Evolutionary conservation across 1,284 basidiomycete species (phyloP).

Genomic region (Meira miltonrushii): DNA sequence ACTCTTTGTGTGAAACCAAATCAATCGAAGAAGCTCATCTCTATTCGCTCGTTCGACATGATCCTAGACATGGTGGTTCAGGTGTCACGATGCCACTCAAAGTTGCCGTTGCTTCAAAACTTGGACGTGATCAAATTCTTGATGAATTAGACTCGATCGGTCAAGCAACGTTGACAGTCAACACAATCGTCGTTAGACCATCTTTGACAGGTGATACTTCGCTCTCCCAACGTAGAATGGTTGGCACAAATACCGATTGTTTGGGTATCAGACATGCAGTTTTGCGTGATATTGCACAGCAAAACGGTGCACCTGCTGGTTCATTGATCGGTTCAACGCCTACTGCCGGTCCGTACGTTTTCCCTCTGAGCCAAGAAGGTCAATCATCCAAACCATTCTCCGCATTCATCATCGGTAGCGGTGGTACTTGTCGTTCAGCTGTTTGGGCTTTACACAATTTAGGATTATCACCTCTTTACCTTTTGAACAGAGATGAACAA

Average conservation of each 20-base stretch:
- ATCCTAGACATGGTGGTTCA: conserved; percentile 26
- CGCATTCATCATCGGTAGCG: conserved; percentile 37
- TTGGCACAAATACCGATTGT: conserved; percentile 39
- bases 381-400: neutral
- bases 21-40: conserved; percentile 28
- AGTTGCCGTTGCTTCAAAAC: conserved; percentile 22
- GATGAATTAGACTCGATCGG: conserved; percentile 31
- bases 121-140: conserved; percentile 21
- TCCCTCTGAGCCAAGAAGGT: neutral
- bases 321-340: conserved; percentile 12
- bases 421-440: conserved; percentile 31
- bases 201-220: conserved; percentile 6
- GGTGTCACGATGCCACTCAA: conserved; percentile 38
- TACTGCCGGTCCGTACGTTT: conserved; percentile 16
- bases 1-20: conserved; percentile 30
- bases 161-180: conserved; percentile 29
- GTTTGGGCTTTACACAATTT: conserved; percentile 31
- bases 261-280: conserved; percentile 30
- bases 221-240: conserved; percentile 20
- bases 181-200: conserved; percentile 31
- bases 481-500: conserved; percentile 27
- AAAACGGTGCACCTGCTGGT: conserved; percentile 17
- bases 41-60: conserved; percentile 19
- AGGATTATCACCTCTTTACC: conserved; percentile 27
- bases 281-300: conserved; percentile 21